Evolutionary conservation across 495 filamentous ascomycete genomes (phyloP).

Genomic region (Xylona heveae): DNA sequence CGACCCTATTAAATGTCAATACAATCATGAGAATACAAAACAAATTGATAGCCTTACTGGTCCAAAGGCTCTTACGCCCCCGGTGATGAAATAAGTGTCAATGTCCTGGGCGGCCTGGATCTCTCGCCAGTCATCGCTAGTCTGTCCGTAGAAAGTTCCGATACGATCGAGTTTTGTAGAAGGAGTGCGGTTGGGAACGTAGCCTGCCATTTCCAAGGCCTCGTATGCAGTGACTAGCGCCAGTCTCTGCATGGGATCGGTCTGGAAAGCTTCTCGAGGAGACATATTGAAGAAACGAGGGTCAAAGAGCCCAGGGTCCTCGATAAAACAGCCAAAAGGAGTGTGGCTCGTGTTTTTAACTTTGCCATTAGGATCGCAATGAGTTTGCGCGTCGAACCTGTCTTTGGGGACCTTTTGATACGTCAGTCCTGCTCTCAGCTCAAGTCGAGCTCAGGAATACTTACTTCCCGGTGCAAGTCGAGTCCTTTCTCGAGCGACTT

Average conservation of each 20-base stretch:
- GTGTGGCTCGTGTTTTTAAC: conserved; percentile 62
- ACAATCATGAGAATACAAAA: neutral
- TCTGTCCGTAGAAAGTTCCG: conserved; percentile 84
- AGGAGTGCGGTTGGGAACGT: conserved; percentile 68
- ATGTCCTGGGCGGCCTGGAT: conserved; percentile 79
- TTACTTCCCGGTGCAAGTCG: conserved; percentile 26
- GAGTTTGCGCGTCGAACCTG: conserved; percentile 45
- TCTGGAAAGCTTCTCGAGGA: conserved; percentile 71
- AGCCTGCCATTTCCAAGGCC: conserved; percentile 78
- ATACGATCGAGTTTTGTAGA: conserved; percentile 68
- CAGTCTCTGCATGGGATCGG: conserved; percentile 76
- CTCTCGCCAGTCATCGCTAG: conserved; percentile 81
- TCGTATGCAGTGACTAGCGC: conserved; percentile 73
- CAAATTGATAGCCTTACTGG: conserved; percentile 18
- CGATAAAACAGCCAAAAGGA: conserved; percentile 75
- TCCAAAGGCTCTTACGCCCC: conserved; percentile 69
- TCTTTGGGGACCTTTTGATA: conserved; percentile 3
- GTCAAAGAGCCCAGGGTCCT: conserved; percentile 71
- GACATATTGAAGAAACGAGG: conserved; percentile 92
- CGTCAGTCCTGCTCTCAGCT: too few relatives aligned
- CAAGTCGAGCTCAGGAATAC: neutral
- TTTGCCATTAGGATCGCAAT: conserved; percentile 57
- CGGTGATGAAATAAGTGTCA: conserved; percentile 86
- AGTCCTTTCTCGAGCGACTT: conserved; percentile 47
- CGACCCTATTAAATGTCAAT: conserved; percentile 25